Percentiles rank a stretch among this genome's conserved stretches.
Conservation (phyloP, 192 early-diverging fungal species). For the Coemansia sp. region DNA sequence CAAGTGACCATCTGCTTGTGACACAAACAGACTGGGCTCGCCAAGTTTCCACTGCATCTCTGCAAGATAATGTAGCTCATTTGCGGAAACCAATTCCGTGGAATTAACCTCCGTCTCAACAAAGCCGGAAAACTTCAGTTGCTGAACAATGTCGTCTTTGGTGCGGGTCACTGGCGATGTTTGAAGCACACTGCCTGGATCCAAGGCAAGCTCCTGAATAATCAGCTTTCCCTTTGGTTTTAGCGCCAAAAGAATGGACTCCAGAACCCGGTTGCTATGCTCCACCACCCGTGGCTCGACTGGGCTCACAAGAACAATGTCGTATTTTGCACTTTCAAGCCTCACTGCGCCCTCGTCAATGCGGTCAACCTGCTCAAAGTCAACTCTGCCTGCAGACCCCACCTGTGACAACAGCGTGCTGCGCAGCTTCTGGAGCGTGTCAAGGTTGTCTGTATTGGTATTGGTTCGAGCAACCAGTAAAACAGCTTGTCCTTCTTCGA, state of each 20-base stretch:
- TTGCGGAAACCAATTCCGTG: slow-evolving; percentile 45
- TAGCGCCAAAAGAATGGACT: slow-evolving; percentile 64
- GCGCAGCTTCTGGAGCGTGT: slow-evolving; percentile 45
- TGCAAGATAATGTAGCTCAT: slow-evolving; percentile 52
- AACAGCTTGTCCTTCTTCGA: slow-evolving; percentile 30
- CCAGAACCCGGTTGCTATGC: slow-evolving; percentile 65
- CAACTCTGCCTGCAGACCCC: slow-evolving; percentile 62
- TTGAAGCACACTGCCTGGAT: slow-evolving; percentile 39
- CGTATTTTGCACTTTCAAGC: slow-evolving; percentile 60
- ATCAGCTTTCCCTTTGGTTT: slow-evolving; percentile 66
- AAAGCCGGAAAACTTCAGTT: slow-evolving; percentile 84
- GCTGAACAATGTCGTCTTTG: slow-evolving; percentile 61
- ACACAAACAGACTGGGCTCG: slow-evolving; percentile 48
- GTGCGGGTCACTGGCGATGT: slow-evolving; percentile 60
- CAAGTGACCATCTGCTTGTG: slow-evolving; percentile 51
- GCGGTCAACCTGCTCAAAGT: slow-evolving; percentile 87
- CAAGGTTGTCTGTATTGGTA: slow-evolving; percentile 31
- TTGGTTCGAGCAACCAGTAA: slow-evolving; percentile 43
- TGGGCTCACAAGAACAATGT: slow-evolving; percentile 62
- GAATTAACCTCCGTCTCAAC: slow-evolving; percentile 60
- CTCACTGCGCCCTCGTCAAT: slow-evolving; percentile 61
- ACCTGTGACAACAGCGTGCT: slow-evolving; percentile 55
- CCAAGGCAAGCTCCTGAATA: slow-evolving; percentile 69
- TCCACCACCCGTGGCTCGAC: slow-evolving; percentile 59
- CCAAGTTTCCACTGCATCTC: slow-evolving; percentile 60